Evolutionary conservation across 306 rosid genomes (phyloP), one percentile per base, ranked within the genome.

Genomic region (Erythrophleum fordii): DNA sequence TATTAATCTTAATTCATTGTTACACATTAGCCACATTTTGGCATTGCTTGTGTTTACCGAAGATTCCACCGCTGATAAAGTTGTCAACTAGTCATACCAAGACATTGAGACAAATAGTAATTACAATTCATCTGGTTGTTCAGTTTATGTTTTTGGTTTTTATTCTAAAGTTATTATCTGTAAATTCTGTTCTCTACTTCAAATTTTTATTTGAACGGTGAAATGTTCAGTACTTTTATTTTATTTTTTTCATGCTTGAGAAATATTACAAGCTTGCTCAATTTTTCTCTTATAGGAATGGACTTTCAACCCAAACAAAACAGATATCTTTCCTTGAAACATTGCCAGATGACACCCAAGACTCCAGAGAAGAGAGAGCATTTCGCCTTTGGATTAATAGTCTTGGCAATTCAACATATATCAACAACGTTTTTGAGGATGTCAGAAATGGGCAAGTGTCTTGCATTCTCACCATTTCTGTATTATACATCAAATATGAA

Each of bases 351-450:
- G 98, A 95, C 67, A 76, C 93, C 23, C 96, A 84, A 82, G 90
- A 92, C 69, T 90, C 99, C 0, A 90, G 99, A 86, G 99, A 95
- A 87, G 99, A 95, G 90, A 87, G 93, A 82, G 97, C 92, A n/a
- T 95, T 95, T 82, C 97, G 99, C 77, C 92, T 95, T 74, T 95
- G 99, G 99, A 88, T 95, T 75, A 95, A 95, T 80, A 93, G 98
- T 81, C 79, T 93, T 3, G 99, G 97, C 52, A 84, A 89, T 82
- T 93, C 93, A 23, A 81, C 91, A 44, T 95, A 93, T 78, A 88
- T 95, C 87, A 88, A 95, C 88, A 95, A 95, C 82, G 99, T 93
- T 61, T 95, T 95, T 79, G 99, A 95, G 83, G 99, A 95, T 86
- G 89, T 95, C 48, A 85, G 98, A 85, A 85, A 95, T 18, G 99